phyloP scores from a whole-genome alignment of 208 protist genomes.

The Trypanosoma melophagium region DNA sequence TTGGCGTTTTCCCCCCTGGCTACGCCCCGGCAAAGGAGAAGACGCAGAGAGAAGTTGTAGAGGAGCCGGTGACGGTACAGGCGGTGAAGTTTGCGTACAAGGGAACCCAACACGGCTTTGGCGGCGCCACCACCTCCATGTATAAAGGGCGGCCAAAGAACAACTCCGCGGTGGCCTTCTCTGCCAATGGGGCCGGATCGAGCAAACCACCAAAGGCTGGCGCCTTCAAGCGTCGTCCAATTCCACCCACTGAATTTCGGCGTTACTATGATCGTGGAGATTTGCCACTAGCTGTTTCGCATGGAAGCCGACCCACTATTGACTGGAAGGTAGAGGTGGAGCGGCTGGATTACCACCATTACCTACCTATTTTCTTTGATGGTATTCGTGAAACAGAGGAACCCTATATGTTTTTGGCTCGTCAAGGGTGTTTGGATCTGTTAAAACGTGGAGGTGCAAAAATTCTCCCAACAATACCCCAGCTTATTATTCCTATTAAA shows the following conservation, averaged over 20 bases:
- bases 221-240: constrained; percentile 80
- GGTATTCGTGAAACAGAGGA: constrained; percentile 97
- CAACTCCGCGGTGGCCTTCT: constrained; percentile 65
- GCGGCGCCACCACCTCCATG: constrained; percentile 87
- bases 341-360: constrained; percentile 99
- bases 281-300: constrained; percentile 96
- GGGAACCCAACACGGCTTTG: constrained; percentile 72
- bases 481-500: constrained; percentile 99
- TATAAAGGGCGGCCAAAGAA: constrained; percentile 78
- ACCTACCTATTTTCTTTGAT: constrained; percentile 99
- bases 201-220: constrained; percentile 83
- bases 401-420: constrained; percentile 97
- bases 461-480: constrained; percentile 98
- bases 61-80: constrained; percentile 22
- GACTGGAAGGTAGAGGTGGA: constrained; percentile 98
- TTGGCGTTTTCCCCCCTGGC: constrained; percentile 74
- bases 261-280: constrained; percentile 98
- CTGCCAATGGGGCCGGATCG: constrained; percentile 73
- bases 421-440: constrained; percentile 95
- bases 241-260: constrained; percentile 95
- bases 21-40: constrained; percentile 47
- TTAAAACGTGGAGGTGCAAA: constrained; percentile 95
- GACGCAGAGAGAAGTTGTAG: constrained; percentile 7
- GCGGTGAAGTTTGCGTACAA: constrained; percentile 69
- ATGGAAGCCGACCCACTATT: constrained; percentile 80